Evolutionary conservation across 2,329 filamentous ascomycete species (phyloP).

Genomic region (Phialophora expanda): DNA sequence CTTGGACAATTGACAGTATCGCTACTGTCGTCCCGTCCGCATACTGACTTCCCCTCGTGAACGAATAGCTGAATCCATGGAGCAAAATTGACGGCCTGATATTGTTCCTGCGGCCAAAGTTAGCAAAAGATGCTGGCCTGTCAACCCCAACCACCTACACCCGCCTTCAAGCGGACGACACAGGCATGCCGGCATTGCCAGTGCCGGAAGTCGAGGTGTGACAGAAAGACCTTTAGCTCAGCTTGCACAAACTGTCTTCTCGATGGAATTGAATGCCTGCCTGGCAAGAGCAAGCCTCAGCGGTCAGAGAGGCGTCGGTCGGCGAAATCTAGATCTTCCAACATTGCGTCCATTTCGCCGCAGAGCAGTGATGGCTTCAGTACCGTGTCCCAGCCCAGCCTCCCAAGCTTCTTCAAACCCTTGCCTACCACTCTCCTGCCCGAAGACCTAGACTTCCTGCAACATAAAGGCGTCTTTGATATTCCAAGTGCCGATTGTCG

Average conservation of each 20-base stretch:
- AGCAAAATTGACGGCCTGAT: not conserved
- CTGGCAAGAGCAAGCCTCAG: constrained; percentile 77
- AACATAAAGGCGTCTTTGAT: constrained; percentile 71
- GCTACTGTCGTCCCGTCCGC: not conserved
- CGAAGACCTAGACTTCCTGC: constrained; percentile 82
- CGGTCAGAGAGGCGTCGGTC: constrained; percentile 46
- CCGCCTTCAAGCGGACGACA: constrained; percentile 20
- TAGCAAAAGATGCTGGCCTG: constrained; percentile 5
- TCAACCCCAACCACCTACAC: constrained; percentile 6
- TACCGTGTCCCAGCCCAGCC: not conserved
- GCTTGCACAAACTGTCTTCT: constrained; percentile 83
- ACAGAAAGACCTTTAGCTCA: constrained; percentile 18
- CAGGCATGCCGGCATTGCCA: constrained; percentile 23
- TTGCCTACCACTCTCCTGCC: constrained; percentile 74
- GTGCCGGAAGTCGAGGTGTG: constrained; percentile 22
- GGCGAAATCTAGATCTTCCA: constrained; percentile 3
- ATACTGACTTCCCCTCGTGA: too few relatives aligned
- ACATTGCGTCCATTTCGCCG: not conserved
- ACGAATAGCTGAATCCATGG: not conserved
- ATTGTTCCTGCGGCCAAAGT: not conserved
- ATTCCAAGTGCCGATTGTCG: constrained; percentile 73
- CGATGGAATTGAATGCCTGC: constrained; percentile 59
- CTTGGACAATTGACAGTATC: not conserved
- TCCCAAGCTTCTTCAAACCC: constrained; percentile 43
- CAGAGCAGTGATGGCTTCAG: not conserved